Evolutionary conservation across 768 basidiomycete genomes (phyloP).

Genomic region (Fistulinella prunicolor): DNA sequence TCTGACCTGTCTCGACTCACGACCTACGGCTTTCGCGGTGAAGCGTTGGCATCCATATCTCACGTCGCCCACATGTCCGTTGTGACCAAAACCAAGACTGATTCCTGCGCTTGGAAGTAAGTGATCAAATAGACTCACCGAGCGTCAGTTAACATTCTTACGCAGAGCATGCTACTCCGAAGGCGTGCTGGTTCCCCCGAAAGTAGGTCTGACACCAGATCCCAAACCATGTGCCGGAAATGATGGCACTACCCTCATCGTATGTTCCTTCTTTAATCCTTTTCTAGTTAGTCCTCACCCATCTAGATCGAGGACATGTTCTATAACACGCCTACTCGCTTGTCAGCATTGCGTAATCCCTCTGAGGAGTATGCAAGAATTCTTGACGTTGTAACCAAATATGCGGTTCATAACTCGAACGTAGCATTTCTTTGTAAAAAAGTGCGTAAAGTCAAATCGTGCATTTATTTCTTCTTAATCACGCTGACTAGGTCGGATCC

Average conservation of each 20-base stretch:
- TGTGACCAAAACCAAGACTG: constrained; percentile 82
- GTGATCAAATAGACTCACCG: constrained; percentile 27
- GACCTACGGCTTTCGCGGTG: constrained; percentile 96
- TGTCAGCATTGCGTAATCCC: constrained; percentile 76
- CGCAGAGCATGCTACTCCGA: constrained; percentile 78
- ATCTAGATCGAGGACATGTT: constrained; percentile 91
- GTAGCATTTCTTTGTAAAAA: constrained; percentile 92
- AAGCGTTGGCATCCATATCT: constrained; percentile 94
- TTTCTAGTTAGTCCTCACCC: background rate
- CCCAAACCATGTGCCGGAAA: constrained; percentile 93
- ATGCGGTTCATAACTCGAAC: constrained; percentile 89
- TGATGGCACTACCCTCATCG: constrained; percentile 88
- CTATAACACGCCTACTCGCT: constrained; percentile 86
- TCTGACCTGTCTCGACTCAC: constrained; percentile 79
- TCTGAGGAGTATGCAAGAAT: constrained; percentile 93
- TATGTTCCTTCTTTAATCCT: constrained; percentile 33
- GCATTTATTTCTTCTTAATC: constrained; percentile 3
- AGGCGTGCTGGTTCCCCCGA: constrained; percentile 66
- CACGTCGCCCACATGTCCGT: constrained; percentile 89
- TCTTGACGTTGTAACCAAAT: constrained; percentile 87
- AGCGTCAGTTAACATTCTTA: constrained; percentile 4
- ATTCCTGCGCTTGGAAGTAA: constrained; percentile 91
- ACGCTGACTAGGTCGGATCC: constrained; percentile 56
- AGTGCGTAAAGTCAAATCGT: constrained; percentile 38
- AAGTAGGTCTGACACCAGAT: constrained; percentile 66